Evolutionary conservation across 768 basidiomycete species (phyloP).

Genomic region (Suillus subalutaceus): DNA sequence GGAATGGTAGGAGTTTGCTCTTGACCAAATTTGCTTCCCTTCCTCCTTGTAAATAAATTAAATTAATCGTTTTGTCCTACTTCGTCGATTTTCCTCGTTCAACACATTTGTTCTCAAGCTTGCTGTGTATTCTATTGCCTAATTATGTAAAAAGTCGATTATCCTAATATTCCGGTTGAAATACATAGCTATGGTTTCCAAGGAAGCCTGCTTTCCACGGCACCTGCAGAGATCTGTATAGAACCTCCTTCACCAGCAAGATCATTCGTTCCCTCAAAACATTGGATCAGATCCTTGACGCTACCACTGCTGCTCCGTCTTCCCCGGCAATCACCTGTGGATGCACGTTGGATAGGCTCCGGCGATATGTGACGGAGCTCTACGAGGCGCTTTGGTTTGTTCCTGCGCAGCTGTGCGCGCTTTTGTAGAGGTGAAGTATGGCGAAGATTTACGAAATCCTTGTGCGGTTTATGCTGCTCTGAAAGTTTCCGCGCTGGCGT

Average conservation of each 20-base stretch:
- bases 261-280: conserved; percentile 55
- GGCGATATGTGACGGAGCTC: conserved; percentile 49
- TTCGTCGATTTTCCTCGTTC: too few relatives aligned
- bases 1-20: too few relatives aligned
- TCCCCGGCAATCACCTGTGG: conserved; percentile 32
- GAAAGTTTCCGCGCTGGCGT: conserved; percentile 60
- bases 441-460: conserved; percentile 65
- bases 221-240: not conserved
- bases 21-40: too few relatives aligned
- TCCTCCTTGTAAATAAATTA: too few relatives aligned
- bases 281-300: conserved; percentile 71
- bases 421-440: conserved; percentile 45
- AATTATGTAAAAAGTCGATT: too few relatives aligned
- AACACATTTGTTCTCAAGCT: too few relatives aligned
- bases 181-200: not conserved
- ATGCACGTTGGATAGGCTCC: conserved; percentile 37
- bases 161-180: too few relatives aligned
- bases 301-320: conserved; percentile 68
- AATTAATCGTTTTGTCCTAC: too few relatives aligned
- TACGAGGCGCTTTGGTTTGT: conserved; percentile 51
- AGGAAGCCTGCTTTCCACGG: not conserved
- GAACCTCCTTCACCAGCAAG: not conserved
- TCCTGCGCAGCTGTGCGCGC: conserved; percentile 47
- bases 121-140: too few relatives aligned
- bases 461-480: conserved; percentile 53